Evolutionary conservation across 495 filamentous ascomycete genomes (phyloP), one percentile per base, ranked within the genome.

Genomic region (Aspergillus incahuasiensis): DNA sequence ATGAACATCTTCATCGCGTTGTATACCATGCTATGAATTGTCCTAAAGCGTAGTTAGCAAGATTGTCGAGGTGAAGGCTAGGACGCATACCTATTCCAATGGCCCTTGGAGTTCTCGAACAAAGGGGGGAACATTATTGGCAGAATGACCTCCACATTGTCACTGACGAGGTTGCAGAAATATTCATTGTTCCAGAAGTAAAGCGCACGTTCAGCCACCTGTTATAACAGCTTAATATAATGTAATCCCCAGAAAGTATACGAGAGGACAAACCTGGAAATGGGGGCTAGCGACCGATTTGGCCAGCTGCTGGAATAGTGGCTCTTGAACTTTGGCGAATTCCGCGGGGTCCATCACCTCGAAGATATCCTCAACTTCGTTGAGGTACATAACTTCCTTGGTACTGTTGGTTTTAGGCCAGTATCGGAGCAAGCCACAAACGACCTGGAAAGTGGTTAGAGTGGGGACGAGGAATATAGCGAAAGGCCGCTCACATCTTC

Each of bases 131-230:
- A 99, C 94, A 99, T 99, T 59, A 99, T 97, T 6, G 94, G 94
- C 30, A 99, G 78, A 63, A 99, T 99, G 41, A 95, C 89, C 61
- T 97, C 92, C 28, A 97, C 94, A 66, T 99, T 97, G 70, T 99
- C 94, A 78, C 92, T 97, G 51, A 99, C 94, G 52, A 99, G 77
- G 66, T 99, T 99, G 78, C 94, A 99, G 77, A 99, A 99, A 64
- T 99, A 99, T 68, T 99, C 94, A 67, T 99, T 99, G 73, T 99
- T 99, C 94, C 94, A 99, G 78, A 97, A 99, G 75, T 99, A 99
- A 21, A 99, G 83, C 2, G 95, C 94, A 60, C 94, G 83, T 68
- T 99, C 94, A 30, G 94, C 94, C 41, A 98, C 94, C 85, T 87
- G 30, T 3, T 19, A n/a, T 12, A 43, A 3, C n/a, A n/a, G n/a